A percentile compares a stretch with the other conserved stretches of the same genome.
These are phyloP conservation scores for Vigna reflexopilosa DNA, from an alignment of 306 rosid genomes.

Conservation along the genomic window DNA sequence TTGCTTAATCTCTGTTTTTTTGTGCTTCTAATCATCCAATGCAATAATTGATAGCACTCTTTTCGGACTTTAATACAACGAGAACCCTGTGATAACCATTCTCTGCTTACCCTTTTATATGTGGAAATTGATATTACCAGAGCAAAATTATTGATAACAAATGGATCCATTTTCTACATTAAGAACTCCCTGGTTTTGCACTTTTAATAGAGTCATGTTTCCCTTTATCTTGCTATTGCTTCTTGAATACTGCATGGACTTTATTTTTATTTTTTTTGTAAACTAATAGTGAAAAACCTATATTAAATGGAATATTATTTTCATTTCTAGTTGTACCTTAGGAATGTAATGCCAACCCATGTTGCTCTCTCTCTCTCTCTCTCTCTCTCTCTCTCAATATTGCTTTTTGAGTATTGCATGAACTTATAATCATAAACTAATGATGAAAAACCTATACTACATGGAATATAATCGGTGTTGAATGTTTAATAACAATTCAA, in stretches of 20 bases:
- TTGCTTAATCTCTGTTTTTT: constrained; percentile 27
- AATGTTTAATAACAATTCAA: constrained; percentile 17
- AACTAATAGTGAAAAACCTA: constrained; percentile 14
- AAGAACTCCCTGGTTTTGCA: constrained; percentile 21
- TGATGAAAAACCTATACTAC: constrained; percentile 26
- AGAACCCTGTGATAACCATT: constrained; percentile 5
- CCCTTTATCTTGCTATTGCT: constrained; percentile 24
- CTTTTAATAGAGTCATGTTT: constrained; percentile 3
- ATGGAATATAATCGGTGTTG: constrained; percentile 12
- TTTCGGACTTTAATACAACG: constrained; percentile 10
- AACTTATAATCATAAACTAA: not conserved
- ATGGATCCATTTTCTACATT: not conserved
- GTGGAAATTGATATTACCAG: not conserved
- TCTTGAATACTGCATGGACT: constrained; percentile 22
- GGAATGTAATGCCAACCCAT: constrained; percentile 15
- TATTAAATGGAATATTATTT: not conserved
- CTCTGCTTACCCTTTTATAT: constrained; percentile 18
- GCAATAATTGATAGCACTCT: constrained; percentile 33
- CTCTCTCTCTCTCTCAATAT: not conserved
- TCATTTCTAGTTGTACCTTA: not conserved
- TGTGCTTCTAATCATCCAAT: constrained; percentile 28
- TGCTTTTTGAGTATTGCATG: constrained; percentile 31
- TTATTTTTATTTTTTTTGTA: not conserved
- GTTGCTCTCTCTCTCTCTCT: not conserved
- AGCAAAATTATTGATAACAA: not conserved